Evolutionary conservation across 1,284 basidiomycete genomes (phyloP), one percentile per base, ranked within the genome.

Genomic region (Sporisorium reilianum): DNA sequence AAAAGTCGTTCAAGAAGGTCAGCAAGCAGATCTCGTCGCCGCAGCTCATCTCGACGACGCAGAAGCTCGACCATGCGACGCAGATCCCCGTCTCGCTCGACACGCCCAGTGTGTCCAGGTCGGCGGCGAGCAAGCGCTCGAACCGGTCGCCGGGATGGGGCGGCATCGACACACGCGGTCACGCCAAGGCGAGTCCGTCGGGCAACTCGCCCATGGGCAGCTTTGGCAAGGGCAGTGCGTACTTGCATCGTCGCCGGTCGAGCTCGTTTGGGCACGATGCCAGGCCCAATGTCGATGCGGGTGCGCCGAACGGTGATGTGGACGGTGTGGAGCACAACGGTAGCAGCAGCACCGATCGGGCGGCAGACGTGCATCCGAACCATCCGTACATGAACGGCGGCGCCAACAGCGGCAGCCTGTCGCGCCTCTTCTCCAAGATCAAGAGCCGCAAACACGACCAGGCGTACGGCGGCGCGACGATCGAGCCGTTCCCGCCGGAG

Each of bases 21-120:
- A 61, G 54, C 68, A 79, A 80, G 64, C 61, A 69, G 42, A 79
- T 82, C 30, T 78, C 77, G 18, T 59, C 65, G 45, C 80, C 80
- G 9, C 75, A 79, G 60, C 75, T 82, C 23, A 72, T 82, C 44
- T 75, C 71, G 26, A 80, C 80, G 9, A 68, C 79, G 28, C 79
- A 80, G 42, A 67, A 65, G 51, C 30, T 82, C 40, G 77, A 78
- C 23, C 70, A 80, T 34, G 67, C 75, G 1, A 62, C 57, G 6
- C 55, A 68, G n/a, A 64, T 74, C n/a, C 38, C 59, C 2, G 16
- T 30, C 3, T 10, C 55, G n/a, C 48, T 48, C 34, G 67, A 64
- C 12, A 64, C 55, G 30, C 56, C 58, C 4, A 58, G 34, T 18
- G 23, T 41, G n/a, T 20, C 38, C 16, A 26, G 28, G 7, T 22